Base-by-base conservation (phyloP, 2,329 filamentous ascomycete species). In the Didymella glomerata region DNA sequence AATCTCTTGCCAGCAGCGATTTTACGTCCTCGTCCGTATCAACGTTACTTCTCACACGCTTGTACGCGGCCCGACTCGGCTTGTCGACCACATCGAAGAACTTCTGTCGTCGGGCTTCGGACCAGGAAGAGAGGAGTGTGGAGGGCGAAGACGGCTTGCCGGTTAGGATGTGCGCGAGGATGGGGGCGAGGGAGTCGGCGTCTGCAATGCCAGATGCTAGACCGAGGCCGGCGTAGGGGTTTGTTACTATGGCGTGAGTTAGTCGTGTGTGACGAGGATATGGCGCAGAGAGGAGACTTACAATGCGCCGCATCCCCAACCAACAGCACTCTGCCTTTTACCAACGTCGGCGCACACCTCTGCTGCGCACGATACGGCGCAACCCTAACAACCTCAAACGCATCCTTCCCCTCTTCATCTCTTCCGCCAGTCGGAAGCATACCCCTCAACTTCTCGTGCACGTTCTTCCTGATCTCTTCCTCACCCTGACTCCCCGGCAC, bases 281-380 rank as follows among this genome's bases (percentile, higher is more conserved):
- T 3, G 11, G 4, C 11, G 28, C 10, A 30, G 28, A 13, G 28
- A 14, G 42, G 38, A 22, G 5, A 66, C 70, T 52, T 54, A 71
- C 71, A 62, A 54, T 80, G 78, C 10, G 77, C 77, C 7, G 78
- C 77, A 62, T 79, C 78, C 3, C 77, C 78, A n/a, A 73, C 67
- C 2, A 80, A 54, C 3, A 77, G 63, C 3, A 78, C 72, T 3
- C 74, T 65, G 0, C 72, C 74, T n/a, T 66, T 64, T 47, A 66
- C 72, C 27, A 79, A 69, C 5, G 63, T 68, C 1, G 68, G 54
- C 2, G 71, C 76, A 38, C 74, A 76, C 0, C 76, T 65, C 61
- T 80, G 78, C 59, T 80, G 78, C 24, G 78, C 77, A 52, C 77
- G 77, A 54, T 80, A 80, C 8, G 78, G 72, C 18, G 78, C 78